Base-by-base conservation (phyloP, 768 basidiomycete species). In the Russula brevipes region DNA sequence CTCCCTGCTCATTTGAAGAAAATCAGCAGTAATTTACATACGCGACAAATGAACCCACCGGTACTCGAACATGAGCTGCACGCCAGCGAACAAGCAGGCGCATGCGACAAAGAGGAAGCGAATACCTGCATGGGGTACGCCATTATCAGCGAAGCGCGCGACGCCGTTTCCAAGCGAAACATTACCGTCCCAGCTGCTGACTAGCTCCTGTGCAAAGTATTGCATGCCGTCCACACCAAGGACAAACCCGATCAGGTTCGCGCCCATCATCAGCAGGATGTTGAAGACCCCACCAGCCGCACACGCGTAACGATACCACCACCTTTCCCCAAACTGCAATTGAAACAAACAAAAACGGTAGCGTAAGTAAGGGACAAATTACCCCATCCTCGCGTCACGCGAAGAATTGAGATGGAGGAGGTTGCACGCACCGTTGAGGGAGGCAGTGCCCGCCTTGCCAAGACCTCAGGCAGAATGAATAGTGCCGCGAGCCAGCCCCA, bases 401-500 rank as follows among this genome's bases (percentile, higher is more conserved):
- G 58, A 49, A 2, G n/a, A 41, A 41, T 41, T 8, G n/a, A 60
- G 44, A 46, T 11, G 11, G 1, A 17, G 7, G 5, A 17, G 12
- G 57, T 24, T 24, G 24, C 60, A 70, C 80, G 70, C 60, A 93
- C 94, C 77, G 84, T 85, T 4, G 80, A 77, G 17, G 77, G 74
- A 0, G 91, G 85, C 2, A 98, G 71, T 1, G 88, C 19, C 66
- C 76, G 81, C 10, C 78, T 74, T 1, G 85, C 90, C 0, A 81
- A 61, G 10, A 97, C 69, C 74, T 98, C 96, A 0, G 95, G 96
- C 6, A 94, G 64, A 64, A 99, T 86, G 74, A 99, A 97, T 52
- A 96, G 64, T 70, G 86, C 90, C 63, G 96, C 81, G 10, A 97
- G 86, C 97, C 97, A 98, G 2, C 97, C 96, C 95, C 95, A 99